Evolutionary conservation across 768 basidiomycete genomes (phyloP).

Genomic region (Kwoniella dejecticola): DNA sequence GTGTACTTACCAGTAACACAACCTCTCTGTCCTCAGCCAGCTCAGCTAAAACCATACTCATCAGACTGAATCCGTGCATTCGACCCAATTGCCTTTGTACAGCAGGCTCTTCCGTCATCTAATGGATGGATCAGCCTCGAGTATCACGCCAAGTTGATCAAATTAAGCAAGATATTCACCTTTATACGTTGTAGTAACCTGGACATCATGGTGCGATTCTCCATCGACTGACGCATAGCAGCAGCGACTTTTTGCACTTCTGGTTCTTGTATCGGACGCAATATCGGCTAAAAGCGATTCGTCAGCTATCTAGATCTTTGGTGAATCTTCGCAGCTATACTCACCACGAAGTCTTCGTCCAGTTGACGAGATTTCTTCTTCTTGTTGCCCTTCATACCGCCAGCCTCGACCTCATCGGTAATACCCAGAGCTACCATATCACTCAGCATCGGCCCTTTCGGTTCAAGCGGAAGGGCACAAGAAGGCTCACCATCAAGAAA

Average conservation of each 20-base stretch:
- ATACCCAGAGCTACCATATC: slow-evolving; percentile 77
- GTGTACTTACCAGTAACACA: slow-evolving; percentile 67
- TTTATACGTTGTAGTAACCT: slow-evolving; percentile 84
- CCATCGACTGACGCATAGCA: slow-evolving; percentile 78
- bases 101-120: slow-evolving; percentile 83
- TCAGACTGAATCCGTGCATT: slow-evolving; percentile 86
- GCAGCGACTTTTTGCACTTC: slow-evolving; percentile 91
- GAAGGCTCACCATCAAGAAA: slow-evolving; percentile 76
- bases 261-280: slow-evolving; percentile 72
- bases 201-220: slow-evolving; percentile 74
- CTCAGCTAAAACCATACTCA: slow-evolving; percentile 85
- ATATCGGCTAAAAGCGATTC: slow-evolving; percentile 63
- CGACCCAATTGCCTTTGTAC: slow-evolving; percentile 82
- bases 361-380: slow-evolving; percentile 90
- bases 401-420: slow-evolving; percentile 79
- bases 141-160: neutral
- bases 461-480: too few species aligned
- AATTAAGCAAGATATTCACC: slow-evolving; percentile 57
- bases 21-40: slow-evolving; percentile 70
- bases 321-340: slow-evolving; percentile 22
- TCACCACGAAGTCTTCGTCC: slow-evolving; percentile 88
- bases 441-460: neutral
- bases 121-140: slow-evolving; percentile 13
- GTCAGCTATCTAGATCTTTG: neutral
- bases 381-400: slow-evolving; percentile 80